A percentile compares a stretch with the other conserved stretches of the same genome.
Evolutionary conservation across 2,329 filamentous ascomycete genomes (phyloP).

Genomic region (Botryosphaeria dothidea): DNA sequence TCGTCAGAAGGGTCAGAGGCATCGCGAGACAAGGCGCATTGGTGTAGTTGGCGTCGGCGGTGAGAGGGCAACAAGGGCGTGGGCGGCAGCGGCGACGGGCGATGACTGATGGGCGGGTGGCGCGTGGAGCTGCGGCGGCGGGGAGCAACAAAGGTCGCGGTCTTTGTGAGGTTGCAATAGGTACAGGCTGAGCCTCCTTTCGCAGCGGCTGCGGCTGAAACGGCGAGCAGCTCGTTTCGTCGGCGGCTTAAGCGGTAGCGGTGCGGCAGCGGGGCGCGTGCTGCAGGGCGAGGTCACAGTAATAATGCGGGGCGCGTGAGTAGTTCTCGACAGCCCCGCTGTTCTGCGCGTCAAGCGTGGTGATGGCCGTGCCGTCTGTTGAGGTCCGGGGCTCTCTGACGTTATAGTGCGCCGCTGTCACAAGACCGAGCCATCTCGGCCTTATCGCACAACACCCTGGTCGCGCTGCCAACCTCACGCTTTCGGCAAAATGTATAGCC

Average conservation of each 20-base stretch:
- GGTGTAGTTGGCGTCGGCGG: conserved; percentile 3
- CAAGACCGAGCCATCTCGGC: neutral
- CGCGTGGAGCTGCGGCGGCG: neutral
- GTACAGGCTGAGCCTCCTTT: conserved; percentile 6
- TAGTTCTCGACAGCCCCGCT: neutral
- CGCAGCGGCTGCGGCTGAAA: conserved; percentile 17
- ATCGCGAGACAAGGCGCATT: conserved; percentile 19
- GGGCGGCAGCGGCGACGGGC: neutral
- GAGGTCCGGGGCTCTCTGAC: conserved; percentile 1
- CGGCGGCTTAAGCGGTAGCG: neutral
- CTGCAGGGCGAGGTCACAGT: conserved; percentile 8
- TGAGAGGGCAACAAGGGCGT: conserved; percentile 13
- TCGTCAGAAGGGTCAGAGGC: conserved; percentile 17
- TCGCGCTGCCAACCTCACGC: neutral
- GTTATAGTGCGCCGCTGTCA: conserved; percentile 15
- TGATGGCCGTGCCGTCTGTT: neutral
- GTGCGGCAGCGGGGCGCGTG: conserved; percentile 8
- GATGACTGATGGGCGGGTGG: neutral
- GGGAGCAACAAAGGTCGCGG: neutral
- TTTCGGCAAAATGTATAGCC: neutral
- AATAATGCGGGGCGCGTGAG: conserved; percentile 12
- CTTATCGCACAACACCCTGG: neutral
- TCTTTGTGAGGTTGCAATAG: conserved; percentile 3
- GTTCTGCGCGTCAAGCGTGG: neutral
- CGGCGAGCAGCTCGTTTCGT: conserved; percentile 15